phyloP scores from a whole-genome alignment of 2,329 filamentous ascomycete species.

The Colletotrichum falcatum region DNA sequence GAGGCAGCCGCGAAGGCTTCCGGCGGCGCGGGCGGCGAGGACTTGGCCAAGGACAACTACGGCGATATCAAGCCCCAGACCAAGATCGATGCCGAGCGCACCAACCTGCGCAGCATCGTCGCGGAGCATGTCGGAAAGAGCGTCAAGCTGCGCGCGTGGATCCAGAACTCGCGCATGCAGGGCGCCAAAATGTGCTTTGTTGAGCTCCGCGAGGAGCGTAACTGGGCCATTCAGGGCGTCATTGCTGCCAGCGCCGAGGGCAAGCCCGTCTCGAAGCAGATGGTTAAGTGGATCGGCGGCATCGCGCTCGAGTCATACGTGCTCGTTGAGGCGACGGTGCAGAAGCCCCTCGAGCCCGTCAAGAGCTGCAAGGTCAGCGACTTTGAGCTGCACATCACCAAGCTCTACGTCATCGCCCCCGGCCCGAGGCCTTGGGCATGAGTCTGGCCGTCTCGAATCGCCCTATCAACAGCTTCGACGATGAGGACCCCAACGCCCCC shows the following conservation, averaged over 20 bases:
- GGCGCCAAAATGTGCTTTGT: conserved; percentile 89
- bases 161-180: conserved; percentile 90
- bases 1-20: conserved; percentile 32
- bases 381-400: conserved; percentile 88
- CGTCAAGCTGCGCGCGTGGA: conserved; percentile 81
- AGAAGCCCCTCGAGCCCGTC: conserved; percentile 86
- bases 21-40: conserved; percentile 17
- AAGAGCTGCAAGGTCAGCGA: conserved; percentile 85
- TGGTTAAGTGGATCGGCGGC: conserved; percentile 90
- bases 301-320: conserved; percentile 86
- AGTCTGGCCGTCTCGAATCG: conserved; percentile 67
- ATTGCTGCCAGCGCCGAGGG: conserved; percentile 74
- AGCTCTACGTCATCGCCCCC: conserved; percentile 81
- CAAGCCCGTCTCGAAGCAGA: conserved; percentile 69
- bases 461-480: conserved; percentile 68
- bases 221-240: conserved; percentile 86
- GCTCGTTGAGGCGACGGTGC: conserved; percentile 81
- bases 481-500: conserved; percentile 60
- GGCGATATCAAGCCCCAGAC: conserved; percentile 72
- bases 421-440: conserved; percentile 69
- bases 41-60: conserved; percentile 29
- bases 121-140: conserved; percentile 76
- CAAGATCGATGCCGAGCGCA: conserved; percentile 62
- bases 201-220: conserved; percentile 80
- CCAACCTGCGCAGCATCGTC: conserved; percentile 72